Base-by-base conservation (phyloP, 2,329 filamentous ascomycete genomes). In the Plectosphaerella sp. region DNA sequence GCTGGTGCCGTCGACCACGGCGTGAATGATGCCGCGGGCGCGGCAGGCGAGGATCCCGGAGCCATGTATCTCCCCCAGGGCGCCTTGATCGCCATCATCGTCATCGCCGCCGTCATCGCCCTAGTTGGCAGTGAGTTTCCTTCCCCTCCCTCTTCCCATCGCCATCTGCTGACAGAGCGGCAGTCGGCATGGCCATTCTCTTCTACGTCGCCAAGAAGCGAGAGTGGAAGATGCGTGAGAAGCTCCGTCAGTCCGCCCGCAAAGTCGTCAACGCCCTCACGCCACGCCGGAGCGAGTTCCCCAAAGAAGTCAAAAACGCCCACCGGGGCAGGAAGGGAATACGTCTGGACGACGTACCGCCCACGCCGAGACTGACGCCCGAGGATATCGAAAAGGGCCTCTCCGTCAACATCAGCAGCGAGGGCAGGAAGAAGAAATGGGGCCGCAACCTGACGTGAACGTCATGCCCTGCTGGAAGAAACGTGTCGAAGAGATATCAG, bases 171-270 rank as follows among this genome's bases (percentile, higher is more conserved):
- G 18, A 14, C 9, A 4, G 16, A 37, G 8, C 33, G 10, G 14
- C 46, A 15, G 41, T 43, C n/a, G 18, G 41, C 46, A 41, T 80
- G 35, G 81, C 84, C 3, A 72, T 83, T 3, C 80, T 94, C 25
- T 95, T 88, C 72, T 90, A 86, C 67, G 67, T 93, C 37, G 88
- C 90, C 51, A 94, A 94, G 76, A 91, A 90, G 72, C 83, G 86
- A 46, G 88, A 92, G 68, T 94, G 90, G 90, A 88, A 85, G 58
- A 75, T 94, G 59, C 82, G 85, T 53, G 83, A 89, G 64, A 87
- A 78, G 28, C 76, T 95, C 52, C 80, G 86, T 51, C 82, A 81
- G 57, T 91, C 88, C 2, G 83, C 83, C 33, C 77, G 76, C 56
- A 83, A 75, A 62, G 81, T 87, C 25, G 80, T 79, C 43, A 79